Evolutionary conservation across 305 asterid genomes (phyloP).

Genomic region (Euphrasia arctica): DNA sequence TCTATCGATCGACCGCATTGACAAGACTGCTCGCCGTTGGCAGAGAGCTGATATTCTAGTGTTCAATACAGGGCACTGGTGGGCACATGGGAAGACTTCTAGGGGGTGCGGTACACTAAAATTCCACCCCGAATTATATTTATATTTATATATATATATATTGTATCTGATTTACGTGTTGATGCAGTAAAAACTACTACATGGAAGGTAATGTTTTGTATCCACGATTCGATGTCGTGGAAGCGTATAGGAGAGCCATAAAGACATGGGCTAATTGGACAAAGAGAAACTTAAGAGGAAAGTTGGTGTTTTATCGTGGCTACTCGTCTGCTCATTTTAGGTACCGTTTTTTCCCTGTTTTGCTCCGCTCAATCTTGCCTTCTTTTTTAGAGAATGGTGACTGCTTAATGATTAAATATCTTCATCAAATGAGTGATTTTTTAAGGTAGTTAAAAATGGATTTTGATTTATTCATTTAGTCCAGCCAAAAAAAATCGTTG

Average conservation of each 20-base stretch:
- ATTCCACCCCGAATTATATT: background rate
- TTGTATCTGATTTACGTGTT: background rate
- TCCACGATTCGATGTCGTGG: conserved; percentile 75
- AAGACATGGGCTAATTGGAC: conserved; percentile 91
- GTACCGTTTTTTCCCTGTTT: conserved; percentile 33
- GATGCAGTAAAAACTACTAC: conserved; percentile 79
- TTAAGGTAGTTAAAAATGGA: background rate
- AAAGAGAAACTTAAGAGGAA: conserved; percentile 43
- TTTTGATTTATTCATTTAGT: no score
- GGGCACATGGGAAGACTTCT: conserved; percentile 97
- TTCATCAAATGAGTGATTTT: background rate
- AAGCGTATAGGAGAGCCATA: conserved; percentile 88
- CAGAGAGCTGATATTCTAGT: conserved; percentile 86
- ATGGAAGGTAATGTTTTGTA: conserved; percentile 68
- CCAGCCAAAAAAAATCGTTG: no score
- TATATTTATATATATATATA: no score
- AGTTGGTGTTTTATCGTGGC: conserved; percentile 81
- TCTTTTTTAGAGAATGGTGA: background rate
- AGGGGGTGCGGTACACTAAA: conserved; percentile 58
- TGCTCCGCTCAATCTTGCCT: conserved; percentile 2
- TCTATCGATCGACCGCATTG: conserved; percentile 76
- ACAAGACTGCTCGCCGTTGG: conserved; percentile 83
- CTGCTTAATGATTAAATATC: background rate
- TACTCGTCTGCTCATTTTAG: conserved; percentile 98
- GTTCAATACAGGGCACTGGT: conserved; percentile 97